Conservation (phyloP, 306 rosid species). For the Clitoria ternatea region DNA sequence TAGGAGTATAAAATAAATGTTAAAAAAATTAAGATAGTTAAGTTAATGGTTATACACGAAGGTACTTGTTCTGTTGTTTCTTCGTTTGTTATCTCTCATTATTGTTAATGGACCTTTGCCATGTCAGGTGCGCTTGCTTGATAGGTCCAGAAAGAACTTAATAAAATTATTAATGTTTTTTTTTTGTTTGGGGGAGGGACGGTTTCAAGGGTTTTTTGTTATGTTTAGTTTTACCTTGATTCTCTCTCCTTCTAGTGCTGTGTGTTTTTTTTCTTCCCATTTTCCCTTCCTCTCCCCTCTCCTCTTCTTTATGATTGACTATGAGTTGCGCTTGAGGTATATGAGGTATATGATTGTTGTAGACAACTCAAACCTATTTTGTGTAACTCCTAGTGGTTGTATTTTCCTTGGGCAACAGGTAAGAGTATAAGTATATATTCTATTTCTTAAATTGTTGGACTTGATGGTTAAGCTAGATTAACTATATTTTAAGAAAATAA, state of each 20-base stretch:
- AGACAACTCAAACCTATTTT: slow-evolving; percentile 48
- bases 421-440: slow-evolving; percentile 30
- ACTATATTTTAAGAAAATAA: neutral
- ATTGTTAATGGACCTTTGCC: slow-evolving; percentile 59
- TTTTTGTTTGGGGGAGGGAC: slow-evolving; percentile 42
- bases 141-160: slow-evolving; percentile 45
- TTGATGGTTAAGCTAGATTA: slow-evolving; percentile 12
- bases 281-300: neutral
- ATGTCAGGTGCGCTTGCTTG: slow-evolving; percentile 85
- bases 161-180: slow-evolving; percentile 30
- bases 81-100: neutral
- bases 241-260: slow-evolving; percentile 10
- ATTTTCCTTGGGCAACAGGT: slow-evolving; percentile 72
- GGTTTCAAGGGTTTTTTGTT: slow-evolving; percentile 9
- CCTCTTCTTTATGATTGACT: neutral
- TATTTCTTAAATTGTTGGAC: neutral
- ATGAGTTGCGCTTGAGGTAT: too few species aligned
- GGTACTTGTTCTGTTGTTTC: neutral
- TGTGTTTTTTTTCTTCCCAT: neutral
- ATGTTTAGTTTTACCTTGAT: neutral
- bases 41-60: neutral
- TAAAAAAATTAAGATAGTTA: too few species aligned
- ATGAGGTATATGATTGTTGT: slow-evolving; percentile 57
- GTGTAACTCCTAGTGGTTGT: slow-evolving; percentile 59
- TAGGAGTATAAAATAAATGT: too few species aligned